These are phyloP conservation scores for Neurospora sublineolata DNA, from an alignment of 495 filamentous ascomycete genomes.

Conservation along the genomic window DNA sequence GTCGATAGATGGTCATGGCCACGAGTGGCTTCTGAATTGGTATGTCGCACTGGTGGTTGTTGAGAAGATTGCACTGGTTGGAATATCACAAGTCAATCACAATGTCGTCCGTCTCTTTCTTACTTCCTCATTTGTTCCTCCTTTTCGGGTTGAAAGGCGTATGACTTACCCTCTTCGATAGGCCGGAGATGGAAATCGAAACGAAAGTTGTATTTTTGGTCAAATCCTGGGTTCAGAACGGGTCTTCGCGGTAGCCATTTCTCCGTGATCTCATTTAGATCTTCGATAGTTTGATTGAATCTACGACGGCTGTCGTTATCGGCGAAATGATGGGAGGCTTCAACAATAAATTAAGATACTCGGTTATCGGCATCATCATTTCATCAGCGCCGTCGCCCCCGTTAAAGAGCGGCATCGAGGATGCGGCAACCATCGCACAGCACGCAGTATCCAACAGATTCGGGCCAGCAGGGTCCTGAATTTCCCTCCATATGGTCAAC, in stretches of 20 bases:
- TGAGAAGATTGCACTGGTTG: neutral
- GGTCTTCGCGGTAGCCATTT: neutral
- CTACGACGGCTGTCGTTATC: neutral
- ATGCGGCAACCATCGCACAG: too few species aligned
- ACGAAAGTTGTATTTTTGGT: neutral
- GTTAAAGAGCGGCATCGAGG: too few species aligned
- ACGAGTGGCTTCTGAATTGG: neutral
- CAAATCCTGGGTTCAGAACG: too few species aligned
- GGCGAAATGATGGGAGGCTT: neutral
- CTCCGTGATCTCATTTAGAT: neutral
- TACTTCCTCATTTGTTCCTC: rapidly evolving
- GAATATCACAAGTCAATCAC: neutral
- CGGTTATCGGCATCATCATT: too few species aligned
- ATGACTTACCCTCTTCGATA: neutral
- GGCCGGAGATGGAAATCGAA: neutral
- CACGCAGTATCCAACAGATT: too few species aligned
- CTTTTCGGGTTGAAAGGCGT: neutral
- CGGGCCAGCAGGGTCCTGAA: too few species aligned
- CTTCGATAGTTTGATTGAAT: neutral
- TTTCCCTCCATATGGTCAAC: too few species aligned
- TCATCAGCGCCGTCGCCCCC: too few species aligned
- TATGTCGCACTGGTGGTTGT: too few species aligned
- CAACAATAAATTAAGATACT: too few species aligned
- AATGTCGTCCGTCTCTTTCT: neutral
- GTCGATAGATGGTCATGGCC: neutral